Evolutionary conservation across 768 basidiomycete species (phyloP).

Genomic region (Termitomyces eurrhizus): DNA sequence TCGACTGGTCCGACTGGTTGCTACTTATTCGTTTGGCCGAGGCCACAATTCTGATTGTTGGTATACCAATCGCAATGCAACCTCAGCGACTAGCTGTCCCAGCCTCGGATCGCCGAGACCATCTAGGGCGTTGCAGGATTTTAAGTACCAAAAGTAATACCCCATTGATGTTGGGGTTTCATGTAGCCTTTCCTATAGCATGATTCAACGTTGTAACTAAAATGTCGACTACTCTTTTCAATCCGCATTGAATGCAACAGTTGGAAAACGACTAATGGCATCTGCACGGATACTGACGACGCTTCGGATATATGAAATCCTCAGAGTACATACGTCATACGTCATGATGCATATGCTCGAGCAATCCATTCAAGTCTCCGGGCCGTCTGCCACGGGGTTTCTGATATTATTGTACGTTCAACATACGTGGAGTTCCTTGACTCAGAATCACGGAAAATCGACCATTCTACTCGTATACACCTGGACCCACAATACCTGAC

Average conservation of each 20-base stretch:
- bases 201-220: not conserved
- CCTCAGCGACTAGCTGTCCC: not conserved
- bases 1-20: not conserved
- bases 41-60: not conserved
- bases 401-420: not conserved
- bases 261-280: no score
- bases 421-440: not conserved
- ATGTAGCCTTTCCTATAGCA: not conserved
- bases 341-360: not conserved
- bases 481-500: not conserved
- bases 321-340: not conserved
- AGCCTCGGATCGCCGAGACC: not conserved
- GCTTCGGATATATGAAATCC: no score
- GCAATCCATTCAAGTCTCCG: not conserved
- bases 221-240: not conserved
- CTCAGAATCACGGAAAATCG: not conserved
- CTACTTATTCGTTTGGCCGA: not conserved
- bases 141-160: not conserved
- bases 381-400: not conserved
- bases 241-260: no score
- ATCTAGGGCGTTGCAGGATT: not conserved
- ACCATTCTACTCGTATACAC: not conserved
- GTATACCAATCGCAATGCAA: not conserved
- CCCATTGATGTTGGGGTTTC: not conserved
- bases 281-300: no score